Evolutionary conservation across 164 flowering plant species (phyloP).

Genomic region (Vitis cinerea): DNA sequence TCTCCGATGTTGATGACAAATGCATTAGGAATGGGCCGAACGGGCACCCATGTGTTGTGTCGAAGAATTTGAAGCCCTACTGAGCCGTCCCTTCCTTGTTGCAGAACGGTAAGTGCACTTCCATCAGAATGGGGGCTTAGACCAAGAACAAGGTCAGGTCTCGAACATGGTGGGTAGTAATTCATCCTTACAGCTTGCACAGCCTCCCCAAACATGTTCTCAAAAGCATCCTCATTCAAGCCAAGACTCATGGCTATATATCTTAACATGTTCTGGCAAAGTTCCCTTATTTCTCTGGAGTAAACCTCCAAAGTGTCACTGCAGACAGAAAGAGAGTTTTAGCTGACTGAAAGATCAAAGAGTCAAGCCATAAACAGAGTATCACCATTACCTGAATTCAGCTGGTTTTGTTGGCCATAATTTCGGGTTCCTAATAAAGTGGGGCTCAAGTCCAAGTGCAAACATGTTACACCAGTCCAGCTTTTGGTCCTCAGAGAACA

Average conservation of each 20-base stretch:
- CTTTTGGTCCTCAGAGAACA: conserved; percentile 89
- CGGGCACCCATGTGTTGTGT: conserved; percentile 65
- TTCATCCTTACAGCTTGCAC: conserved; percentile 96
- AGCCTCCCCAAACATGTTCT: conserved; percentile 70
- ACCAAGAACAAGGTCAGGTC: conserved; percentile 88
- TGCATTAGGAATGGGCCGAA: conserved; percentile 68
- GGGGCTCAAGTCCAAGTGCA: conserved; percentile 70
- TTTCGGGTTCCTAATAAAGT: conserved; percentile 41
- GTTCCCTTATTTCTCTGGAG: conserved; percentile 52
- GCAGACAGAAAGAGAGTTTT: conserved; percentile 11
- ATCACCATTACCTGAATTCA: conserved; percentile 53
- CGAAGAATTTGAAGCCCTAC: conserved; percentile 86
- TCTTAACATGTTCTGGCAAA: conserved; percentile 56
- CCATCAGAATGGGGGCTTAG: conserved; percentile 96
- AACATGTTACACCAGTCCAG: conserved; percentile 98
- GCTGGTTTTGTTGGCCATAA: conserved; percentile 70
- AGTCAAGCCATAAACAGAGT: background rate
- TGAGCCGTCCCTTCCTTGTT: conserved; percentile 58
- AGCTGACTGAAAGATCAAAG: background rate
- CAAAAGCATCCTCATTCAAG: conserved; percentile 45
- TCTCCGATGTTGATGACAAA: conserved; percentile 91
- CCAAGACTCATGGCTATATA: conserved; percentile 61
- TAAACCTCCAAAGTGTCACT: conserved; percentile 71
- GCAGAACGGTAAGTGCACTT: conserved; percentile 86
- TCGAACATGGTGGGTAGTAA: conserved; percentile 87